Conservation (phyloP, 768 basidiomycete species). For the Termitomyces sp. region DNA sequence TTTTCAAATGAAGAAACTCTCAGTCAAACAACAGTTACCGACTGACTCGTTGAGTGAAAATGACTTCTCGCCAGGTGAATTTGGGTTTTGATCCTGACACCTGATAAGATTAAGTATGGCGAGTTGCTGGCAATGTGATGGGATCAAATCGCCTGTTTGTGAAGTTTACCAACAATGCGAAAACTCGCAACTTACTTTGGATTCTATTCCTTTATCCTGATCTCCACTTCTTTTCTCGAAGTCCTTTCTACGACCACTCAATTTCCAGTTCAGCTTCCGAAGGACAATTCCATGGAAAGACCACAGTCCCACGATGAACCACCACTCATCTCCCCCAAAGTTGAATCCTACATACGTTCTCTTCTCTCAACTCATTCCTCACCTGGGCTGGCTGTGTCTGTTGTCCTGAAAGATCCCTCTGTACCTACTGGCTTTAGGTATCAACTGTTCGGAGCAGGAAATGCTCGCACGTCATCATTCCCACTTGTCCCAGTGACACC, state of each 20-base stretch:
- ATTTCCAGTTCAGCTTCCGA: neutral
- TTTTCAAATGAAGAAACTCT: neutral
- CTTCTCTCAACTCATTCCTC: slow-evolving; percentile 32
- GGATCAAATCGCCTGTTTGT: neutral
- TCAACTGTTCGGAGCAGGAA: slow-evolving; percentile 35
- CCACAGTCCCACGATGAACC: neutral
- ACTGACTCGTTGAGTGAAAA: neutral
- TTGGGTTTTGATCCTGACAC: neutral
- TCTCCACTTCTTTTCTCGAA: neutral
- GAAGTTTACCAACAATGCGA: neutral
- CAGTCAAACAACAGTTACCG: neutral
- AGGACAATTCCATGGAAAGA: neutral
- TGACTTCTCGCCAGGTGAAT: neutral
- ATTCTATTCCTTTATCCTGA: neutral
- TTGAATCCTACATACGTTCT: slow-evolving; percentile 6
- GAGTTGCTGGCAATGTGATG: neutral
- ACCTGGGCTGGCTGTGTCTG: slow-evolving; percentile 35
- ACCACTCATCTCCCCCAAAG: slow-evolving; percentile 1
- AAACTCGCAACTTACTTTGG: neutral
- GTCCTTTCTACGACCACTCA: neutral
- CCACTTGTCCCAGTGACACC: slow-evolving; percentile 28
- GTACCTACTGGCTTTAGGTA: slow-evolving; percentile 27
- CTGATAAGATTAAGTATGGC: neutral
- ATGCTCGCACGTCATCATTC: slow-evolving; percentile 22
- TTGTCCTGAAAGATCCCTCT: slow-evolving; percentile 28